Evolutionary conservation across 306 rosid genomes (phyloP), one percentile per base, ranked within the genome.

Genomic region (Trichosanthes truncata): DNA sequence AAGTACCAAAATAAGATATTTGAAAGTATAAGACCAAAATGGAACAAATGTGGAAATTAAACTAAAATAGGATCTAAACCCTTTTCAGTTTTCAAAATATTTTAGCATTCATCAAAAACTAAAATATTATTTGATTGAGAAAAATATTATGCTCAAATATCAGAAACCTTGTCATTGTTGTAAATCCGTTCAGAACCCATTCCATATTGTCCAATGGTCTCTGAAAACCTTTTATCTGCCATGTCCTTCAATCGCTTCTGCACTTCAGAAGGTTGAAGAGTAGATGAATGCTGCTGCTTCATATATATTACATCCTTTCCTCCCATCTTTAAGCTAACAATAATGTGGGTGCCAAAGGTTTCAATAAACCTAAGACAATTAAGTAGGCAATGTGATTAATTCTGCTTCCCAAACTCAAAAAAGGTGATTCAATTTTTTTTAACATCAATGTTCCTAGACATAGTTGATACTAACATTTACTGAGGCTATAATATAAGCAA

Each of bases 301-400:
- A 95, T 80, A 84, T 90, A 95, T 86, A 95, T 91, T 80, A 90
- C 93, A 87, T 95, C 98, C 86, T 92, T 95, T 79, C 98, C 98
- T 18, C 98, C 98, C 97, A 95, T 95, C 87, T 91, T 95, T 86
- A 95, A 85, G 72, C 97, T 92, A 87, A 92, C 98, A 84, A 92
- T 89, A 71, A 95, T 87, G 85, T 92, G 98, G 67, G 98, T 95
- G 78, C 98, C 98, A 82, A 90, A 92, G 73, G 87, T 89, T n/a
- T 91, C 90, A 80, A 95, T 92, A 86, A 95, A 92, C 89, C 97
- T 95, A 86, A 72, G 82, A 82, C 67, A 55, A 79, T 72, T 9
- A 81, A 15, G 60, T 18, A 31, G 31, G 76, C 43, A 74, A 74
- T 25, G 57, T 48, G 62, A 51, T 26, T 73, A 72, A 51, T 26